These are phyloP conservation scores for Plantago ovata DNA, from an alignment of 257 asterid species.

Conservation along the genomic window DNA sequence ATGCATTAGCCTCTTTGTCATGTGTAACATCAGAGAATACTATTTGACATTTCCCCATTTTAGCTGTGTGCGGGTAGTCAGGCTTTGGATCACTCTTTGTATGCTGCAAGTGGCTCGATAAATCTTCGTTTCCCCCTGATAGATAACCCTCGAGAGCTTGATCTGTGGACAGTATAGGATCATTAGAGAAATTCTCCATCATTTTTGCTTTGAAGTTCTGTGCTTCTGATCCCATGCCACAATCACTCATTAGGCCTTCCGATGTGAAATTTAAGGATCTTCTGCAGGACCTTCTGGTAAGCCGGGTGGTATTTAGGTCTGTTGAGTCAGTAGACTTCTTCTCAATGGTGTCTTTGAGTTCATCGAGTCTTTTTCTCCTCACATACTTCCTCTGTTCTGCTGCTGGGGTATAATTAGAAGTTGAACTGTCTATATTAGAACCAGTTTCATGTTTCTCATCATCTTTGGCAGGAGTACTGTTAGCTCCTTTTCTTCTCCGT, in stretches of 20 bases:
- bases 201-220: conserved; percentile 22
- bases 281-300: conserved; percentile 56
- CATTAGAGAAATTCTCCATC: conserved; percentile 21
- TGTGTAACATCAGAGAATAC: conserved; percentile 63
- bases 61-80: conserved; percentile 21
- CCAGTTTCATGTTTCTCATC: conserved; percentile 27
- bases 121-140: conserved; percentile 24
- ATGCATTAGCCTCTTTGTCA: conserved; percentile 50
- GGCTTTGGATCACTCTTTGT: conserved; percentile 26
- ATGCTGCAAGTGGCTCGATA: conserved; percentile 23
- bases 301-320: conserved; percentile 16
- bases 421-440: conserved; percentile 21
- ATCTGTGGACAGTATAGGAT: conserved; percentile 21
- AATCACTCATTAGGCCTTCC: conserved; percentile 32
- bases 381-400: conserved; percentile 36
- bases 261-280: conserved; percentile 51
- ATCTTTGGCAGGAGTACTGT: conserved; percentile 31
- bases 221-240: conserved; percentile 23
- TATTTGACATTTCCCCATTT: conserved; percentile 59
- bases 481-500: conserved; percentile 38
- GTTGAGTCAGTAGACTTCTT: conserved; percentile 29
- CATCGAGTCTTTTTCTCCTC: conserved; percentile 29
- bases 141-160: conserved; percentile 27
- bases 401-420: conserved; percentile 27
- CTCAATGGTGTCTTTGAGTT: conserved; percentile 33